Conservation (phyloP, 2,329 filamentous ascomycete species). For the Capronia coronata region DNA sequence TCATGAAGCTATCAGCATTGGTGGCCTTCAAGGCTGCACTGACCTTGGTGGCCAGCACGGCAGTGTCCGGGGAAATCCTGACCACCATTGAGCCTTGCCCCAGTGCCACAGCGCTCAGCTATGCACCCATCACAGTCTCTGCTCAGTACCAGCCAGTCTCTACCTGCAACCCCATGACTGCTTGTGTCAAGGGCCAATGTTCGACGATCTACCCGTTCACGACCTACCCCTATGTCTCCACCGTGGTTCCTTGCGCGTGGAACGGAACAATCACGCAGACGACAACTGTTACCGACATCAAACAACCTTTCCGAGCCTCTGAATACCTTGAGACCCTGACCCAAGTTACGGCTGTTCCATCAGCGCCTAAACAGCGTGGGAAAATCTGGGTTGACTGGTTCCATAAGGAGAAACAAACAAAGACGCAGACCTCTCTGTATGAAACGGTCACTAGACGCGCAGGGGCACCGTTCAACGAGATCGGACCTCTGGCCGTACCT, state of each 20-base stretch:
- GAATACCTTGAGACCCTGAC: slow-evolving; percentile 1
- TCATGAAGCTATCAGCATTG: background rate
- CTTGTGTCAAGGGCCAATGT: slow-evolving; percentile 7
- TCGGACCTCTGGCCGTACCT: slow-evolving; percentile 13
- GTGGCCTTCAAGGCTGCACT: background rate
- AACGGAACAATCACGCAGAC: slow-evolving; percentile 7
- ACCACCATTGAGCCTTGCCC: background rate
- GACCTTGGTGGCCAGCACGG: background rate
- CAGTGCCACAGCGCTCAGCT: background rate
- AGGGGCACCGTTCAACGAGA: slow-evolving; percentile 8
- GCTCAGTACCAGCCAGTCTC: background rate
- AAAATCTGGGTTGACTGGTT: slow-evolving; percentile 2
- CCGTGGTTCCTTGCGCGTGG: slow-evolving; percentile 16
- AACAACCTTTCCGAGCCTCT: slow-evolving; percentile 6
- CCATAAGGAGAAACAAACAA: background rate
- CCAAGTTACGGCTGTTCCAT: background rate
- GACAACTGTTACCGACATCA: slow-evolving; percentile 10
- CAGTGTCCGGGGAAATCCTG: background rate
- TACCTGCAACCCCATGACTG: background rate
- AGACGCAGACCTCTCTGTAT: background rate
- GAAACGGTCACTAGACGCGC: slow-evolving; percentile 13
- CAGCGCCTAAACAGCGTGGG: too few species aligned
- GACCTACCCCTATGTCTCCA: slow-evolving; percentile 19
- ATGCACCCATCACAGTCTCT: background rate
- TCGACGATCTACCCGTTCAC: slow-evolving; percentile 8